Evolutionary conservation across 2,329 filamentous ascomycete species (phyloP).

Genomic region (Cryphonectria carpinicola): DNA sequence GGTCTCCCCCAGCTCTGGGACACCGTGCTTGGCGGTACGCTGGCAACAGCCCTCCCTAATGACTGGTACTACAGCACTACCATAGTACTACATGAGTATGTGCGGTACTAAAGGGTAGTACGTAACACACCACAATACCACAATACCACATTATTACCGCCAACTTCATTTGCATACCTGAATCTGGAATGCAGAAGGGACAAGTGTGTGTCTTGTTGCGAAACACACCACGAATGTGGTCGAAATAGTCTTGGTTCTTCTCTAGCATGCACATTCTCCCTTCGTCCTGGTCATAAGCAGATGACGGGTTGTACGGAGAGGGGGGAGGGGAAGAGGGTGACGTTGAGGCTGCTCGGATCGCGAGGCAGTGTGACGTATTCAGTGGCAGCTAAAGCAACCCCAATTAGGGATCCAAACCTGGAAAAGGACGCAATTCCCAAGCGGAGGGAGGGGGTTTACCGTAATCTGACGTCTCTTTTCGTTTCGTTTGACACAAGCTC

Average conservation of each 20-base stretch:
- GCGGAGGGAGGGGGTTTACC: neutral
- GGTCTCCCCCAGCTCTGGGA: neutral
- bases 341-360: slow-evolving; percentile 9
- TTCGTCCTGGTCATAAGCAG: neutral
- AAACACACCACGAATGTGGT: neutral
- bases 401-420: slow-evolving; percentile 1
- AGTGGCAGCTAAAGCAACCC: slow-evolving; percentile 14
- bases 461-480: slow-evolving; percentile 4
- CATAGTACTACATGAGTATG: too few species aligned
- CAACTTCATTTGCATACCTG: neutral
- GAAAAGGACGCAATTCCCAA: slow-evolving; percentile 9
- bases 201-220: neutral
- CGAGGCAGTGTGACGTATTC: slow-evolving; percentile 7
- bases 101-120: neutral
- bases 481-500: neutral
- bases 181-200: neutral
- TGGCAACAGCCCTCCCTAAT: neutral
- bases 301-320: neutral
- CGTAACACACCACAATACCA: neutral
- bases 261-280: neutral
- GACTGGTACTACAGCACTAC: neutral
- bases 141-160: neutral
- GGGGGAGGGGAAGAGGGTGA: neutral
- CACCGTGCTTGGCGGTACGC: neutral
- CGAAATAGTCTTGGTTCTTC: neutral